phyloP scores from a whole-genome alignment of 805 yeast genomes.

The Metschnikowia sp. region DNA sequence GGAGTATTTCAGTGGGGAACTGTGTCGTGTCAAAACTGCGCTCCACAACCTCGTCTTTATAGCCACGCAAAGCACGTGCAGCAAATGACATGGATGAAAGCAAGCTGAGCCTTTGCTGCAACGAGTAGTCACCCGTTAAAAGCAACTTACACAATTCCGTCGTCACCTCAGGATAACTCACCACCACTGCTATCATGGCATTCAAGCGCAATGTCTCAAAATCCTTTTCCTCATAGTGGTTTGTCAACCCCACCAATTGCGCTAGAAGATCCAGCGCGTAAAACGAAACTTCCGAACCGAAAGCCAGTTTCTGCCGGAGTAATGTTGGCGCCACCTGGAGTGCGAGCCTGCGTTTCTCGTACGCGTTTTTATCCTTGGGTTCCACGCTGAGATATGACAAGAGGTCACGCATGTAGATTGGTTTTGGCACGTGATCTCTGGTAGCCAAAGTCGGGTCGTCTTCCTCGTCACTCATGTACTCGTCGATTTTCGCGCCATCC shows the following conservation, averaged over 20 bases:
- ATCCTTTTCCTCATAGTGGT: constrained; percentile 50
- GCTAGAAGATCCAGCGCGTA: constrained; percentile 55
- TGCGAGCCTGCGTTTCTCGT: constrained; percentile 48
- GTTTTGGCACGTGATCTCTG: constrained; percentile 38
- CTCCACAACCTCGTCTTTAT: constrained; percentile 46
- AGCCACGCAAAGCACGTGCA: constrained; percentile 69
- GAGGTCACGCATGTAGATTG: constrained; percentile 73
- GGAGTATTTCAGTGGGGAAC: constrained; percentile 44
- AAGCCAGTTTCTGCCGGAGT: constrained; percentile 58
- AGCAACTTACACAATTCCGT: constrained; percentile 46
- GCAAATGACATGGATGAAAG: constrained; percentile 67
- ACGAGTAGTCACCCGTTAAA: constrained; percentile 70
- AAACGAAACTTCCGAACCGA: constrained; percentile 58
- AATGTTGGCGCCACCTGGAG: constrained; percentile 54
- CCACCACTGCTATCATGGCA: constrained; percentile 61
- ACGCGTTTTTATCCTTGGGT: constrained; percentile 43
- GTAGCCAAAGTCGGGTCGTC: constrained; percentile 45
- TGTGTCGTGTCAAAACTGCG: constrained; percentile 27
- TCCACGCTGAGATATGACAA: constrained; percentile 51
- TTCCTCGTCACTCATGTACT: constrained; percentile 42
- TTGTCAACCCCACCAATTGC: constrained; percentile 50
- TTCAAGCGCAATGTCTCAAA: constrained; percentile 69
- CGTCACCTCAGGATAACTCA: constrained; percentile 45
- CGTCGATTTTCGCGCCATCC: constrained; percentile 16
- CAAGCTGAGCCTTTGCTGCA: constrained; percentile 72